Evolutionary conservation across 495 filamentous ascomycete species (phyloP).

Genomic region (Neurospora africana): DNA sequence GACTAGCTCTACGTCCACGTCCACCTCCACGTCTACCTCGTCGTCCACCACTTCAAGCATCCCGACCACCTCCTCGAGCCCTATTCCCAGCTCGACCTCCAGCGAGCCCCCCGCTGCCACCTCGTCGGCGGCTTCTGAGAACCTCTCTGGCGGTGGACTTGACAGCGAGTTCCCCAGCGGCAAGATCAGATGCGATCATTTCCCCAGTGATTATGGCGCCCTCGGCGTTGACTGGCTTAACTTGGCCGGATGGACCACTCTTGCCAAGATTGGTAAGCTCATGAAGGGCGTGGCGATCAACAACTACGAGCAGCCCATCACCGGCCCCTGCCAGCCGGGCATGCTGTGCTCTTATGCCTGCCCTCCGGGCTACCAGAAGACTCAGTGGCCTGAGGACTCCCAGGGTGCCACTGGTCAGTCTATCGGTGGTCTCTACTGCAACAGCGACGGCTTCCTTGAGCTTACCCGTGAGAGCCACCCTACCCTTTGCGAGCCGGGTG

Average conservation of each 20-base stretch:
- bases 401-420: slow-evolving; percentile 82
- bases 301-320: slow-evolving; percentile 54
- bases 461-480: slow-evolving; percentile 56
- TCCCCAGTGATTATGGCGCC: slow-evolving; percentile 80
- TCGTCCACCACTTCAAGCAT: slow-evolving; percentile 7
- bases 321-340: slow-evolving; percentile 49
- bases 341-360: slow-evolving; percentile 90
- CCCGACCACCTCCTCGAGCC: slow-evolving; percentile 14
- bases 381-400: slow-evolving; percentile 66
- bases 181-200: slow-evolving; percentile 54
- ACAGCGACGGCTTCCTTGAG: slow-evolving; percentile 60
- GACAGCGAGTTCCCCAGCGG: slow-evolving; percentile 69
- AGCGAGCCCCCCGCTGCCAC: slow-evolving; percentile 5
- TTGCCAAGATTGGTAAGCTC: slow-evolving; percentile 48
- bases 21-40: slow-evolving; percentile 4
- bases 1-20: slow-evolving; percentile 6
- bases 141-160: slow-evolving; percentile 36
- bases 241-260: slow-evolving; percentile 68
- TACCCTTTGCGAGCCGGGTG: slow-evolving; percentile 67
- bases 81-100: slow-evolving; percentile 14
- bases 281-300: slow-evolving; percentile 26
- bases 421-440: slow-evolving; percentile 79
- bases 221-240: slow-evolving; percentile 56
- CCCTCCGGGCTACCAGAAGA: slow-evolving; percentile 83
- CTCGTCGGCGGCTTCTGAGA: slow-evolving; percentile 10